Base-by-base conservation (phyloP, 2,329 filamentous ascomycete species). In the Cryphonectria parasitica region DNA sequence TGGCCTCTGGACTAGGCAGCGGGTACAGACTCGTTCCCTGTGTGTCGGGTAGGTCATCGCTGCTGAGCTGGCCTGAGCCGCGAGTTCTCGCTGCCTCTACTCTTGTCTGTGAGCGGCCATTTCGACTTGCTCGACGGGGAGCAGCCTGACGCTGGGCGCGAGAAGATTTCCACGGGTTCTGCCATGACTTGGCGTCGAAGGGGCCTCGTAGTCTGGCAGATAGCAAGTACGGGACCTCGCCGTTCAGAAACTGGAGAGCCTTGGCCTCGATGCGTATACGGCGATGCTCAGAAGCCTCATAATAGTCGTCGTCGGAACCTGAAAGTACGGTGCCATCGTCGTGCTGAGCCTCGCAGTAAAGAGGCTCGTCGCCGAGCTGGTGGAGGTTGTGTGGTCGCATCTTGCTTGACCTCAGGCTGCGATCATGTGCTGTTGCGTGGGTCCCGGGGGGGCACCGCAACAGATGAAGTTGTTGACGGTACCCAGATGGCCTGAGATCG, bases 201-300 rank as follows among this genome's bases (percentile, higher is more conserved):
- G 91, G 91, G 0, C 91, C 91, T 71, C 81, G 84, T 3, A 93
- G 81, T 7, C 81, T 79, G 8, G 91, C 87, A 17, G 91, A 91
- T 3, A 90, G 77, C 2, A 94, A 82, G 34, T 86, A 76, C 0
- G 90, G 85, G 1, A 83, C 76, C 41, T 83, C 80, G 0, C 91
- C 91, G 8, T 83, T 79, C 52, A 92, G 80, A 74, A 87, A 92
- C 45, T 84, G 83, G 43, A 83, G 80, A 1, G 88, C 91, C 17
- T 90, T 85, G 0, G 82, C 79, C 77, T 92, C 89, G 71, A 90
- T 89, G 71, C 88, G 84, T 31, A 82, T 78, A 36, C 83, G 84
- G 76, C 86, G 83, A 3, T 82, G 78, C 43, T 81, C 81, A 3
- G 86, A 79, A 28, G 77, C 78, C 17, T 84, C 79, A 73, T 88